These are phyloP conservation scores for Tulasnella sp. DNA, from an alignment of 768 basidiomycete genomes.

Conservation along the genomic window DNA sequence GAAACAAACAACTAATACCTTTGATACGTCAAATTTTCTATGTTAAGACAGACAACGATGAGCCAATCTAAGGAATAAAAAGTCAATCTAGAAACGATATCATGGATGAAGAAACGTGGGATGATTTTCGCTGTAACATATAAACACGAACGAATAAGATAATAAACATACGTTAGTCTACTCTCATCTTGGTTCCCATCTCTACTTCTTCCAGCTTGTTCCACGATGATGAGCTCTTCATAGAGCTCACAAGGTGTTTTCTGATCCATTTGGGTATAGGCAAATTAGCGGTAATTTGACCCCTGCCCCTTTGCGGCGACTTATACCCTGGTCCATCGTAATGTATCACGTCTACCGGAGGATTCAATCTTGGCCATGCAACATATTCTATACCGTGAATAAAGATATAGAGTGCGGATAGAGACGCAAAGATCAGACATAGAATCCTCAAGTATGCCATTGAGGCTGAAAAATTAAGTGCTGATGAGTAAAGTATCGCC, in stretches of 20 bases:
- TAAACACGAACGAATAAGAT: too few species aligned
- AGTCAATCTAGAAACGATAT: too few species aligned
- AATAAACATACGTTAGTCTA: constrained; percentile 36
- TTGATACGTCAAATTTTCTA: too few species aligned
- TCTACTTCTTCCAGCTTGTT: constrained; percentile 57
- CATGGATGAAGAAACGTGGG: too few species aligned
- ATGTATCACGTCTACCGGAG: constrained; percentile 60
- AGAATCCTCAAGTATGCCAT: constrained; percentile 73
- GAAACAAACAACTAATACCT: too few species aligned
- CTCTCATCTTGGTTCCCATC: constrained; percentile 65
- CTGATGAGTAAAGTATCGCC: not conserved
- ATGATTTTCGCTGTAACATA: too few species aligned
- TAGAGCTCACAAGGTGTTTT: constrained; percentile 31
- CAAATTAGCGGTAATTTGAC: constrained; percentile 34
- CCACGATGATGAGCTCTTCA: constrained; percentile 21
- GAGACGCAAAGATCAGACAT: constrained; percentile 53
- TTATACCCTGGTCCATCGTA: constrained; percentile 85
- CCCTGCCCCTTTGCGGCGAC: constrained; percentile 58
- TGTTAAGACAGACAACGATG: too few species aligned
- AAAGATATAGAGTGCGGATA: constrained; percentile 59
- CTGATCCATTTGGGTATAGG: constrained; percentile 27
- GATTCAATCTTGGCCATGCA: constrained; percentile 80
- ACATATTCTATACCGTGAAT: constrained; percentile 90
- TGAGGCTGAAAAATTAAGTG: constrained; percentile 42
- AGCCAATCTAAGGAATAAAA: too few species aligned